Base-by-base conservation (phyloP, 2,329 filamentous ascomycete genomes). In the Aspergillus ruber region DNA sequence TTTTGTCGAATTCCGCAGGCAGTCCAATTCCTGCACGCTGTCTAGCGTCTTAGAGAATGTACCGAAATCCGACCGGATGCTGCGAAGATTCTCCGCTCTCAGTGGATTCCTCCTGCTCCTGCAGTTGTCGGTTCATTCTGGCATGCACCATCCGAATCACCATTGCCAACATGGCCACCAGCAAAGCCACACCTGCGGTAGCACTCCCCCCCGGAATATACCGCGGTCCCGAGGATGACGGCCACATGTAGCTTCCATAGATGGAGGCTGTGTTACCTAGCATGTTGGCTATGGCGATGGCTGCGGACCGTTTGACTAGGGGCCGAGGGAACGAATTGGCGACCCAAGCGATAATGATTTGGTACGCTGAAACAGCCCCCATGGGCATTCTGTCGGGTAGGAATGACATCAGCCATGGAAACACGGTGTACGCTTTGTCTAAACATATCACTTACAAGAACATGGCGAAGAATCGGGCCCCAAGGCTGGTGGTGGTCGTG, bases 401-500 rank as follows among this genome's bases (percentile, higher is more conserved):
- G 25, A 29, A 29, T 29, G 25, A 29, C 25, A 29, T 29, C 25
- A 29, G 25, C 25, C 25, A 29, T 29, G 25, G 25, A 12, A 29
- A 29, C 9, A 29, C 25, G 25, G 9, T 29, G 25, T 29, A 5
- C 25, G 3, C 25, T 10, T 27, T 10, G 3, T 27, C 25, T 27
- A 29, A 12, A 12, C 25, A 12, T 29, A 23, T 5, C 13, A 54
- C 57, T 17, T 46, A 60, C 58, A 84, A 63, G 53, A 83, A 83
- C 73, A 83, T 81, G 53, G 79, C 81, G 50, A 83, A 81, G 66
- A 81, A 83, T 2, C 79, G 73, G 0, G 74, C 75, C 0, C 72
- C 78, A 0, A 74, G 68, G 2, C 70, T 72, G 0, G 74, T 73
- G 0, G 78, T 77, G 0, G 68, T 71, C 6, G 77, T 77, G 6